A percentile compares a stretch with the other conserved stretches of the same genome.
Evolutionary conservation across 257 asterid genomes (phyloP).

Genomic region (Parsonsia alboflavescens): DNA sequence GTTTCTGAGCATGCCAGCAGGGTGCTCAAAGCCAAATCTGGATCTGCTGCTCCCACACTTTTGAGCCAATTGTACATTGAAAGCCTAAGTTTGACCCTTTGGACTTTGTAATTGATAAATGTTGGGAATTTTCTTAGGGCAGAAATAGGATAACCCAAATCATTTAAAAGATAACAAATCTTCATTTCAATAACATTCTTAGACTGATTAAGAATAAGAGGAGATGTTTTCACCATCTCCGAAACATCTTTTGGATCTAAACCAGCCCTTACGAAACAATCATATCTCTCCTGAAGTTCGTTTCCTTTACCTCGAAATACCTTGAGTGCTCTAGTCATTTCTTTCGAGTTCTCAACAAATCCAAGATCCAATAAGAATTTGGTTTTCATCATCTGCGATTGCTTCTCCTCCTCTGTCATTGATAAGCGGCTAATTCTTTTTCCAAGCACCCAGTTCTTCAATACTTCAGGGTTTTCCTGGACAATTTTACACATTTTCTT

Average conservation of each 20-base stretch:
- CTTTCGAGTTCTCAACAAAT: constrained; percentile 48
- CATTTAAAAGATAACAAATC: constrained; percentile 42
- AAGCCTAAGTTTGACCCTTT: constrained; percentile 51
- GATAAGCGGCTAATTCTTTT: constrained; percentile 28
- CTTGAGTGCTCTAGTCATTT: constrained; percentile 53
- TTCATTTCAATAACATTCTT: constrained; percentile 42
- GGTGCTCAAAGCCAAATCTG: constrained; percentile 58
- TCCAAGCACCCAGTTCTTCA: constrained; percentile 51
- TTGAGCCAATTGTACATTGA: constrained; percentile 62
- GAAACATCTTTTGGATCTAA: constrained; percentile 39
- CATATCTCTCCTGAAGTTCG: constrained; percentile 69
- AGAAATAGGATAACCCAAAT: constrained; percentile 44
- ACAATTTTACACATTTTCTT: constrained; percentile 42
- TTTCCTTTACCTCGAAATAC: constrained; percentile 47
- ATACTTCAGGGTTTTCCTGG: constrained; percentile 45
- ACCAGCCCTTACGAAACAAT: constrained; percentile 50
- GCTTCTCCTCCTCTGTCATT: constrained; percentile 24
- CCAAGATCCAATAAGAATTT: constrained; percentile 59
- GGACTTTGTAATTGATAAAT: constrained; percentile 34
- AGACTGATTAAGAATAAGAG: constrained; percentile 60
- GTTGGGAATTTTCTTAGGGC: constrained; percentile 43
- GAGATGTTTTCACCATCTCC: constrained; percentile 39
- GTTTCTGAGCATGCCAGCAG: constrained; percentile 50
- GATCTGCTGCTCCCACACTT: constrained; percentile 35
- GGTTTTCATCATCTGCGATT: constrained; percentile 33